These are phyloP conservation scores for Moesziomyces sp. DNA, from an alignment of 1,284 basidiomycete species.

Conservation along the genomic window DNA sequence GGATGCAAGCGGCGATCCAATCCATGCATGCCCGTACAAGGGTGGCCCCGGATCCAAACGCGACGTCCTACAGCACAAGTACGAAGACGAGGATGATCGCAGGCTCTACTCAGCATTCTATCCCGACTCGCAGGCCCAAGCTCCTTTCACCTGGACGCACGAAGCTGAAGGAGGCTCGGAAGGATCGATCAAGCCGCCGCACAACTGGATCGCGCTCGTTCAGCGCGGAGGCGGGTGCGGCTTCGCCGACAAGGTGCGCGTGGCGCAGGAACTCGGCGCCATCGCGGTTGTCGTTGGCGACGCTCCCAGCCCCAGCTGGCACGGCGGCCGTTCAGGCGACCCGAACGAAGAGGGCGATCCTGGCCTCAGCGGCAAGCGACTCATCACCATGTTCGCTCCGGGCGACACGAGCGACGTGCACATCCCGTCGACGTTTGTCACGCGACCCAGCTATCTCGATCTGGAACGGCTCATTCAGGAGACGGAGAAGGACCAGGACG, in stretches of 20 bases:
- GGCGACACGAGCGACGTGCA: slow-evolving; percentile 61
- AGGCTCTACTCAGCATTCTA: slow-evolving; percentile 30
- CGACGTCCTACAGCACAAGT: slow-evolving; percentile 12
- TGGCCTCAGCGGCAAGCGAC: slow-evolving; percentile 51
- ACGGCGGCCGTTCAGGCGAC: slow-evolving; percentile 40
- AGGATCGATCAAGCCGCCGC: slow-evolving; percentile 35
- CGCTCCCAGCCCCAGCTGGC: slow-evolving; percentile 40
- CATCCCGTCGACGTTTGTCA: slow-evolving; percentile 66
- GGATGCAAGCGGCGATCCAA: slow-evolving; percentile 17
- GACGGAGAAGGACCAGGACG: slow-evolving; percentile 49
- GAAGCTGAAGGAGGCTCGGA: slow-evolving; percentile 3
- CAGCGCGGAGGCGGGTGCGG: slow-evolving; percentile 62
- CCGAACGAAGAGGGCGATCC: slow-evolving; percentile 54
- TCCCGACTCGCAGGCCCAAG: slow-evolving; percentile 14
- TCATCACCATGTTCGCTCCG: slow-evolving; percentile 64
- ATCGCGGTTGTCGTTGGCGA: slow-evolving; percentile 66
- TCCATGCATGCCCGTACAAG: slow-evolving; percentile 53
- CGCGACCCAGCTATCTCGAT: slow-evolving; percentile 63
- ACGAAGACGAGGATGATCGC: slow-evolving; percentile 43
- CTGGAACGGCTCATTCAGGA: slow-evolving; percentile 58
- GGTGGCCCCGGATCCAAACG: slow-evolving; percentile 47
- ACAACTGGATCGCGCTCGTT: slow-evolving; percentile 64
- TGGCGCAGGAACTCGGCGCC: slow-evolving; percentile 63
- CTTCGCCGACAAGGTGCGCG: slow-evolving; percentile 63
- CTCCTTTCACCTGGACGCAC: slow-evolving; percentile 24